phyloP scores from a whole-genome alignment of 2,329 filamentous ascomycete genomes.

The Fusarium neocosmosporiellum region DNA sequence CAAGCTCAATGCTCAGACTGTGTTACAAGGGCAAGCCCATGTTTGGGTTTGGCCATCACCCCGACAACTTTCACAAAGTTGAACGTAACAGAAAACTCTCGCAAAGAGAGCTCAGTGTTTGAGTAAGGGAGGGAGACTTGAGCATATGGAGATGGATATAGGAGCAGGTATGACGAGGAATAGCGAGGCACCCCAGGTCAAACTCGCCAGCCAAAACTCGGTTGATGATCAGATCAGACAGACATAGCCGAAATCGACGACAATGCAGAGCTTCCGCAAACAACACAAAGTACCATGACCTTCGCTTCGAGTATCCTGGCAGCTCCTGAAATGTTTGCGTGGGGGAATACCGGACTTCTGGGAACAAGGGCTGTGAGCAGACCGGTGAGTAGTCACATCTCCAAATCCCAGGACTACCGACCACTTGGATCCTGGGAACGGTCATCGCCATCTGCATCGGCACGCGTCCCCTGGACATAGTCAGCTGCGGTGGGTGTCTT shows the following conservation, averaged over 20 bases:
- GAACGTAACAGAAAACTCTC: not conserved
- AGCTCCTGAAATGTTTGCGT: conserved; percentile 24
- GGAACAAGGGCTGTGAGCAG: conserved; percentile 36
- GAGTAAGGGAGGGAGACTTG: not conserved
- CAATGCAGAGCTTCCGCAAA: not conserved
- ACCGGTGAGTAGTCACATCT: conserved; percentile 40
- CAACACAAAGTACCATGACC: not conserved
- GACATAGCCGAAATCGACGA: not conserved
- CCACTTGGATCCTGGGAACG: conserved; percentile 22
- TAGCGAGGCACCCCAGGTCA: not conserved
- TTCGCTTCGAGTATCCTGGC: conserved; percentile 18
- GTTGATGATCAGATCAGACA: conserved; percentile 2
- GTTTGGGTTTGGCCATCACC: conserved; percentile 4
- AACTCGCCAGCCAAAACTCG: not conserved
- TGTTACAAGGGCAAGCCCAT: conserved; percentile 4
- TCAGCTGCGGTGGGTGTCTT: not conserved
- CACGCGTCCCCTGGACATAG: conserved; percentile 1
- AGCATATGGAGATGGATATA: not conserved
- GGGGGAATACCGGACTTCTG: conserved; percentile 33
- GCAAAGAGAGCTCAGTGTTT: not conserved
- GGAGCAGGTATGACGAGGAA: not conserved
- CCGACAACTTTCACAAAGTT: not conserved
- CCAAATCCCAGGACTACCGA: conserved; percentile 24
- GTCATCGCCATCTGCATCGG: conserved; percentile 24
- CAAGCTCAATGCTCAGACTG: not conserved